Evolutionary conservation across 768 basidiomycete genomes (phyloP), one percentile per base, ranked within the genome.

Genomic region (Suillus occidentalis): DNA sequence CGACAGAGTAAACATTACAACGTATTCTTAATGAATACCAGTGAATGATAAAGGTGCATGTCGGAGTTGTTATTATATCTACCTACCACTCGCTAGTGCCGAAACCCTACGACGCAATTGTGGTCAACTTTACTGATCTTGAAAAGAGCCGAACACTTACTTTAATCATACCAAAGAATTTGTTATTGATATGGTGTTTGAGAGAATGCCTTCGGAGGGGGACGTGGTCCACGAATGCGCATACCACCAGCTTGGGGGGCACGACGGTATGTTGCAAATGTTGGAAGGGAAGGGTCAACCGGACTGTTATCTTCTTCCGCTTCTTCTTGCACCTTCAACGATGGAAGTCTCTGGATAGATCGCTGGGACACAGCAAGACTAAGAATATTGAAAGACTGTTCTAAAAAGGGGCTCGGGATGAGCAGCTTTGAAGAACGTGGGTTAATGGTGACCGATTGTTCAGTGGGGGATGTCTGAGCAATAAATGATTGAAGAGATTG

Each of bases 211-310:
- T 58, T 66, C 5, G 59, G 63, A n/a, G 42, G 65, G 25, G 68
- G 65, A 37, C 64, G 61, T 22, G 64, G 69, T 36, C 66, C 63
- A 12, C 61, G 52, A 22, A 68, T 61, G 37, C 60, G 61, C 9
- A 20, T 62, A 25, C 57, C 14, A 3, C 55, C 49, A 20, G 63
- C 18, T 49, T n/a, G 34, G 31, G 7, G 28, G 22, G 28, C 60
- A 36, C 37, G 37, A 18, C 14, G n/a, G 8, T 39, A 18, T 16
- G 14, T 39, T 25, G 22, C 14, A 22, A 58, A 25, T 39, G 13
- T 9, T 8, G 56, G 22, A 37, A 39, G 16, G 37, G 12, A 36
- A 43, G 22, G 22, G 42, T 60, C 43, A 39, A 31, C n/a, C 16
- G 34, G 14, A 13, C 18, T 36, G 57, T 40, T 18, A 34, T 42